Base-by-base conservation (phyloP, 805 yeast genomes). In the Metschnikowia picachoensis region DNA sequence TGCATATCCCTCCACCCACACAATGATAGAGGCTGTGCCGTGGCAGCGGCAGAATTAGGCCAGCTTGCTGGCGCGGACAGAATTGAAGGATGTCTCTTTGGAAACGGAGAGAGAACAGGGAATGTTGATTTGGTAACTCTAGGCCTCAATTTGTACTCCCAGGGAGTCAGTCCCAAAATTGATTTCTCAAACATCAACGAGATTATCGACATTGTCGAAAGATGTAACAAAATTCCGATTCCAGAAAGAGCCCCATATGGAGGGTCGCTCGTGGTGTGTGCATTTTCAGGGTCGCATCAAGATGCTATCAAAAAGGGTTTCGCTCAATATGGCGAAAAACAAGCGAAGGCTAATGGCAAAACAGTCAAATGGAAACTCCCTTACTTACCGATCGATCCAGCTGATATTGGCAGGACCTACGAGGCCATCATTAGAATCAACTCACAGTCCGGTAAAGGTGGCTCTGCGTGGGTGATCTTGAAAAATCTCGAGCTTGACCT, bases 381-480 rank as follows among this genome's bases (percentile, higher is more conserved):
- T 15, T 87, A 87, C 67, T 74, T 87, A 55, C 95, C 95, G 28
- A 74, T 87, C 60, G 95, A 87, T 61, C 95, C 95, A 38, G 74
- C 78, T 55, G 95, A 87, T 63, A 83, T 87, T 57, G 95, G 95
- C 42, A 79, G 94, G 64, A 85, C 85, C n/a, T 87, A 87, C 68
- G 95, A 87, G 67, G 94, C 95, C n/a, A 86, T 87, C 46, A 87
- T 87, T 57, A 80, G 95, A 61, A 94, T 87, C 63, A 87, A 87
- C 67, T 86, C 94, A 11, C 95, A 87, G 68, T 79, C 87, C 25
- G 95, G 95, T 51, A 87, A 87, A 68, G 95, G 95, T 59, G 95
- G 95, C 55, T 85, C 92, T 10, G 87, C 95, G 6, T 87, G 95
- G 94, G 83, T 87, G 54, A 84, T 87, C 60, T 73, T 87, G 60